Evolutionary conservation across 352 stramenopile species (phyloP).

Genomic region (Pythium phragmiticola): DNA sequence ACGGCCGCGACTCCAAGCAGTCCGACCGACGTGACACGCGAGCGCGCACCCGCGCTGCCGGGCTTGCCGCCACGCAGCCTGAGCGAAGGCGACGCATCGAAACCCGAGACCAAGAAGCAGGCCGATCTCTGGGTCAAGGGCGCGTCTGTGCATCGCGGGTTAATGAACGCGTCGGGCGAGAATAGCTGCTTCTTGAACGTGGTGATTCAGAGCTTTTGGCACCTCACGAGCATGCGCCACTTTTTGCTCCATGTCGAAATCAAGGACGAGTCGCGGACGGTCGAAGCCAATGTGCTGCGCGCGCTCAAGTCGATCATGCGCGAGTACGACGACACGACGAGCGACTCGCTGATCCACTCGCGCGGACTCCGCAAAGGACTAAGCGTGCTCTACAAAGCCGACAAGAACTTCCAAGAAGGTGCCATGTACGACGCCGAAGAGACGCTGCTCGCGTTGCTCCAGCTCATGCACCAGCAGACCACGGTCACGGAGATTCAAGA

Average conservation of each 20-base stretch:
- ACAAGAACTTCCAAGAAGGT: conserved; percentile 86
- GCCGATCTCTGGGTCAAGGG: conserved; percentile 81
- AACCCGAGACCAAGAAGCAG: conserved; percentile 46
- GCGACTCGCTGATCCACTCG: conserved; percentile 65
- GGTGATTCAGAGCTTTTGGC: conserved; percentile 91
- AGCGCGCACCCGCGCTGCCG: neutral
- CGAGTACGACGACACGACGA: conserved; percentile 83
- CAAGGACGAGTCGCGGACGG: conserved; percentile 64
- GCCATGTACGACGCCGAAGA: conserved; percentile 89
- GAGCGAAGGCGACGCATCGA: conserved; percentile 18
- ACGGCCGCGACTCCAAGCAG: neutral
- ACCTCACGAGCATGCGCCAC: conserved; percentile 85
- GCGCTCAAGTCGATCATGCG: conserved; percentile 78
- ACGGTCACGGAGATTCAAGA: conserved; percentile 66
- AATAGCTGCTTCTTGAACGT: conserved; percentile 93
- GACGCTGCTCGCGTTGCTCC: conserved; percentile 77
- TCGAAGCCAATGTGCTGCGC: conserved; percentile 75
- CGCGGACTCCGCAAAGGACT: conserved; percentile 76
- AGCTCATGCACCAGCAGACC: conserved; percentile 87
- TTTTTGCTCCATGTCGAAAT: conserved; percentile 86
- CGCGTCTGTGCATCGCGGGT: conserved; percentile 73
- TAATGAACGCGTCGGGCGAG: conserved; percentile 73
- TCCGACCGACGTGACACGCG: neutral
- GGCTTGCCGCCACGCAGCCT: conserved; percentile 19
- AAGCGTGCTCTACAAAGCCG: conserved; percentile 78